phyloP scores from a whole-genome alignment of 2,329 filamentous ascomycete genomes.

The Cylindrodendrum hubeiense region DNA sequence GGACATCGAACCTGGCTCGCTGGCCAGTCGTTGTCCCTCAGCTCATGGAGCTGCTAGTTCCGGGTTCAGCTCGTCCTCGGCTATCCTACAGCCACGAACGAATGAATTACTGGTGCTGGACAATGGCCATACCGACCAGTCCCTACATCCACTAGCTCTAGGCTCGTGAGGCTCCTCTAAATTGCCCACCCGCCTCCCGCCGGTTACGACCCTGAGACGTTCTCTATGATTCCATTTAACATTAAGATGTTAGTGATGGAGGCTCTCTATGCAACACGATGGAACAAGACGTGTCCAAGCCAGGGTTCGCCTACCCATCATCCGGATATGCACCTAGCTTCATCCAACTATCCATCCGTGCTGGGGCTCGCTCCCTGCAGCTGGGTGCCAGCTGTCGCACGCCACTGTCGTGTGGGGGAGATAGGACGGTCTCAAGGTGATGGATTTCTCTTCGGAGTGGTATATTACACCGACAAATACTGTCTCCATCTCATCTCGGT shows the following conservation, averaged over 20 bases:
- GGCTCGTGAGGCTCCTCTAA: not conserved
- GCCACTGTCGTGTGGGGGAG: slow-evolving; percentile 5
- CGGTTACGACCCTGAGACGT: not conserved
- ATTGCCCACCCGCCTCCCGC: not conserved
- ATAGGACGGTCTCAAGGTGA: not conserved
- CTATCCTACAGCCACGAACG: not conserved
- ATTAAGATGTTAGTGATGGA: not conserved
- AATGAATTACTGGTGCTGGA: not conserved
- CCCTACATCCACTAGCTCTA: not conserved
- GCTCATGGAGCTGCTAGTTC: not conserved
- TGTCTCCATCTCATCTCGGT: slow-evolving; percentile 20
- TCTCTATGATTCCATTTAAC: not conserved
- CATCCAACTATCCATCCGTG: slow-evolving; percentile 7
- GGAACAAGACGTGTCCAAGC: slow-evolving; percentile 7
- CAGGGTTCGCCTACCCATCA: slow-evolving; percentile 4
- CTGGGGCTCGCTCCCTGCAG: not conserved
- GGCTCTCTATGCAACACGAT: slow-evolving; percentile 6
- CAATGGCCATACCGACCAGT: not conserved
- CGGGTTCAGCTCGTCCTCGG: not conserved
- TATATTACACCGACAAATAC: slow-evolving; percentile 13
- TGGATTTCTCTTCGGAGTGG: slow-evolving; percentile 1
- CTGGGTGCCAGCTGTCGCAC: slow-evolving; percentile 15
- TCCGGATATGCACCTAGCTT: not conserved
- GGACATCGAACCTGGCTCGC: not conserved
- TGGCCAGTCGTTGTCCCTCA: not conserved